Percentiles rank a stretch among this genome's conserved stretches.
Evolutionary conservation across 1,284 basidiomycete genomes (phyloP).

Genomic region (Pterulicium gracile): DNA sequence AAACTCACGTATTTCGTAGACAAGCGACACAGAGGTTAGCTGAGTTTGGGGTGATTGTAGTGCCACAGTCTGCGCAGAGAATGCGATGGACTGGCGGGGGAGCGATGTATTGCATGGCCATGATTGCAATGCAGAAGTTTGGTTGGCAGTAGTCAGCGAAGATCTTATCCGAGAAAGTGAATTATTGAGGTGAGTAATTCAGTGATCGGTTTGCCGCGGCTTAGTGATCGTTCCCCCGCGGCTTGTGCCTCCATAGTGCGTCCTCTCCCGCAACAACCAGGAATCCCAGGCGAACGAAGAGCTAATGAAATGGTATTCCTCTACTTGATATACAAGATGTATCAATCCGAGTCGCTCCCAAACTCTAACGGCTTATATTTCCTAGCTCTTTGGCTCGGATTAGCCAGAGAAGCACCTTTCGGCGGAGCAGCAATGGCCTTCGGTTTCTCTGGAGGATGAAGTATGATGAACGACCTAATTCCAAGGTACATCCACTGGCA

Average conservation of each 20-base stretch:
- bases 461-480: neutral
- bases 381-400: neutral
- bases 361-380: neutral
- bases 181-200: no score
- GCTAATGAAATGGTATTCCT: no score
- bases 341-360: constrained; percentile 3
- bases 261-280: no score
- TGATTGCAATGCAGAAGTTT: no score
- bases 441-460: neutral
- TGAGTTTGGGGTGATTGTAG: constrained; percentile 92
- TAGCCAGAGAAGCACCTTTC: neutral
- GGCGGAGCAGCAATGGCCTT: neutral
- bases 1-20: constrained; percentile 69
- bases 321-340: no score
- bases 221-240: no score
- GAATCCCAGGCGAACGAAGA: no score
- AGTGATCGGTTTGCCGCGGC: no score
- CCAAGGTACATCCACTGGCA: neutral
- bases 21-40: constrained; percentile 95
- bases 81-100: constrained; percentile 65
- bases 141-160: no score
- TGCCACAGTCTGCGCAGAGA: constrained; percentile 79
- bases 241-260: no score
- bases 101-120: constrained; percentile 62
- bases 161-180: no score